These are phyloP conservation scores for Podaxis pistillaris DNA, from an alignment of 768 basidiomycete species.

Conservation along the genomic window DNA sequence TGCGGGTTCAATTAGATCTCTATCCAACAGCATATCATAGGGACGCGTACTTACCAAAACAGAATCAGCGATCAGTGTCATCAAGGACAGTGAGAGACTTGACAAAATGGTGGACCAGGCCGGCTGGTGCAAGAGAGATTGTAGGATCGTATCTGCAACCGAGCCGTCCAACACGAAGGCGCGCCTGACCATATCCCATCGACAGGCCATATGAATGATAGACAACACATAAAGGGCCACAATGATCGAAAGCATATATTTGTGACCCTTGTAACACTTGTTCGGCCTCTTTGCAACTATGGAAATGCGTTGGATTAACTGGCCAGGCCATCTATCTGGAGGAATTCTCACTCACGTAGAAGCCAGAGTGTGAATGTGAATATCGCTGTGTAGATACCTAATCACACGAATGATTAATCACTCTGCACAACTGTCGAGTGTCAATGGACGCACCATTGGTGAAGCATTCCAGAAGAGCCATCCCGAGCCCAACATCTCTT, in stretches of 20 bases:
- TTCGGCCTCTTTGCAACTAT: background rate
- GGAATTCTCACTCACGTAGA: background rate
- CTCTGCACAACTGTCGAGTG: background rate
- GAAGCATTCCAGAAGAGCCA: slow-evolving; percentile 9
- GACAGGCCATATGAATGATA: slow-evolving; percentile 1
- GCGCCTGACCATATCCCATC: slow-evolving; percentile 8
- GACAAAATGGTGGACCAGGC: slow-evolving; percentile 3
- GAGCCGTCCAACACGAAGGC: slow-evolving; percentile 1
- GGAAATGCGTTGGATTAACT: background rate
- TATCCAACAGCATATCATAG: background rate
- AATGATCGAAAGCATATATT: slow-evolving; percentile 3
- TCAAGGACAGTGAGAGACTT: slow-evolving; percentile 5
- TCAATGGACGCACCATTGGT: background rate
- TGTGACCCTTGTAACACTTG: background rate
- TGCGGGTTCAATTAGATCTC: background rate
- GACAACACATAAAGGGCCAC: background rate
- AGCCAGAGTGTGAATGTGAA: slow-evolving; percentile 5
- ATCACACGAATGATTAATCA: background rate
- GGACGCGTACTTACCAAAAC: background rate
- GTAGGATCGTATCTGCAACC: background rate
- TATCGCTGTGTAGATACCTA: slow-evolving; percentile 8
- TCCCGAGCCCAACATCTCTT: slow-evolving; percentile 10
- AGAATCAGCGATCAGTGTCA: slow-evolving; percentile 10
- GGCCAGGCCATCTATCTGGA: background rate
- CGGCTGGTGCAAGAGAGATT: background rate